phyloP scores from a whole-genome alignment of 148 eudicot species.

The Oxyria digyna region DNA sequence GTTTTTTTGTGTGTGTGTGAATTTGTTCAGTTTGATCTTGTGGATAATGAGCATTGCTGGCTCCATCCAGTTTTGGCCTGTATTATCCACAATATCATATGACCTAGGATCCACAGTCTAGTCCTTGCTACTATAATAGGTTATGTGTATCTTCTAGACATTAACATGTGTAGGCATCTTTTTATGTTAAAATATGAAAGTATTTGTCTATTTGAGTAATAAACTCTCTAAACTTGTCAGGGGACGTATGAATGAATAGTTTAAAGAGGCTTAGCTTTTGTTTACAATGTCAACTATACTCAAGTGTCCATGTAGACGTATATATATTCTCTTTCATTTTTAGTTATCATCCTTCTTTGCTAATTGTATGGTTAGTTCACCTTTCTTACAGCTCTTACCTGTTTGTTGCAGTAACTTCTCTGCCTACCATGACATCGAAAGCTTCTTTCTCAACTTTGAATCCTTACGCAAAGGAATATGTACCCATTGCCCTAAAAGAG shows the following conservation, averaged over 20 bases:
- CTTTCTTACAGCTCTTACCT: not conserved
- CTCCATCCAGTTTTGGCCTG: not conserved
- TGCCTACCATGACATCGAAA: conserved; percentile 34
- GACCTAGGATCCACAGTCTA: not conserved
- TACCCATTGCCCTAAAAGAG: conserved; percentile 62
- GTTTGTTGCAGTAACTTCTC: conserved; percentile 18
- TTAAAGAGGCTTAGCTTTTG: not conserved
- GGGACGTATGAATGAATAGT: not conserved
- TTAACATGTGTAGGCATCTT: not conserved
- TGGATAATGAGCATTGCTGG: not conserved
- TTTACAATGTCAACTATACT: no score
- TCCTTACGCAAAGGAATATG: conserved; percentile 56
- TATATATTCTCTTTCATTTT: not conserved
- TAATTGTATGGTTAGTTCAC: not conserved
- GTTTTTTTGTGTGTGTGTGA: conserved; percentile 4
- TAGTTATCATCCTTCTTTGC: not conserved
- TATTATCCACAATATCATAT: not conserved
- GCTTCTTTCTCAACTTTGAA: conserved; percentile 55
- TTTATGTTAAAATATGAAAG: not conserved
- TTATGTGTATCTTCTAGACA: not conserved
- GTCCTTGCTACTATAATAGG: not conserved
- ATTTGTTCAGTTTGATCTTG: not conserved
- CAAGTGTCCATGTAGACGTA: not conserved
- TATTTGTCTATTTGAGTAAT: not conserved
- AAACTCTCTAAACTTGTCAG: not conserved